A percentile compares a stretch with the other conserved stretches of the same genome.
phyloP scores from a whole-genome alignment of 352 stramenopile genomes.

The Globisporangium emineosum region DNA sequence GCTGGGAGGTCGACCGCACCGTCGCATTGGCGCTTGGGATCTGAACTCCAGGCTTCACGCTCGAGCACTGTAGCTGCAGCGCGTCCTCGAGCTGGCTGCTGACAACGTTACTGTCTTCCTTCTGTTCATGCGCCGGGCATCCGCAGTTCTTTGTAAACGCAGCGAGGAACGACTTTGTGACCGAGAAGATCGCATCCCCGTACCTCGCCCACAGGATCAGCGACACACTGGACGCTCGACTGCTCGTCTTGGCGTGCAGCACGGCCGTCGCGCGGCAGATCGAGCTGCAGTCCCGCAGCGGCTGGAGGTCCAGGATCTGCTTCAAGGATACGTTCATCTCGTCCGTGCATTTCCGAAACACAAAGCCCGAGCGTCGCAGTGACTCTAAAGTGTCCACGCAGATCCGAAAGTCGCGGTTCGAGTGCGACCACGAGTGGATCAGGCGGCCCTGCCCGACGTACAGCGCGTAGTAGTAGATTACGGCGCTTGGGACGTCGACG shows the following conservation, averaged over 20 bases:
- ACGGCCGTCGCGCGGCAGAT: neutral
- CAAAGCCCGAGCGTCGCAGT: neutral
- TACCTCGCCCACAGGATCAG: conserved; percentile 2
- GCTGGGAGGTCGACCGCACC: neutral
- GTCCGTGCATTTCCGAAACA: conserved; percentile 1
- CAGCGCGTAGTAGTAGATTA: conserved; percentile 3
- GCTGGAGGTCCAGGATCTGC: conserved; percentile 2
- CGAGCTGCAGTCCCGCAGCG: conserved; percentile 1
- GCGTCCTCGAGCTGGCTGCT: neutral
- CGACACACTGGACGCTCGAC: neutral
- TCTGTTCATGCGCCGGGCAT: neutral
- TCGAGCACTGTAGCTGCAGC: neutral
- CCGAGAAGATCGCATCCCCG: neutral
- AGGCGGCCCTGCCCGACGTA: neutral
- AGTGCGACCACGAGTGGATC: conserved; percentile 2
- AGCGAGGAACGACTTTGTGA: neutral
- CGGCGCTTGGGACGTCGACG: neutral
- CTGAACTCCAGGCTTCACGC: neutral
- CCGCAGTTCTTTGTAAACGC: neutral
- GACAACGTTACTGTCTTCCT: neutral
- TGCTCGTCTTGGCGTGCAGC: neutral
- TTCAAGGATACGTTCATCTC: neutral
- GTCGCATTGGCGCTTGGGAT: neutral
- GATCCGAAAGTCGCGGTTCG: neutral
- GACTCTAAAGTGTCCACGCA: neutral